Evolutionary conservation across 2,329 filamentous ascomycete species (phyloP).

Genomic region (Cytospora mali): DNA sequence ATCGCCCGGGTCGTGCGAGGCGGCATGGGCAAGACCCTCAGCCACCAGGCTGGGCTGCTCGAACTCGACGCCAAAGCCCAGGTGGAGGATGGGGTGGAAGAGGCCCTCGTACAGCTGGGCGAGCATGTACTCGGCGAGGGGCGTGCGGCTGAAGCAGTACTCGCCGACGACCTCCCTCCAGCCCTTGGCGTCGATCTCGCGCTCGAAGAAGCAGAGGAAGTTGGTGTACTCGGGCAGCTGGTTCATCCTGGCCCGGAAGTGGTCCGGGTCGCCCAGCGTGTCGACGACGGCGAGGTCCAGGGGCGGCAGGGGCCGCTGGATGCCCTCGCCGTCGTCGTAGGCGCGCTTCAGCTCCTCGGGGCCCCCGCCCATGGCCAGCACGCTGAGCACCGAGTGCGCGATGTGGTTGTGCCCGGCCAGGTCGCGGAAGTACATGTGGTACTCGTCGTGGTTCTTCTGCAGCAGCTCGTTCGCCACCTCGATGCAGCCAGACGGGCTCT

Average conservation of each 20-base stretch:
- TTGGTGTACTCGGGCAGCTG: constrained; percentile 66
- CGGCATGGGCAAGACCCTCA: constrained; percentile 74
- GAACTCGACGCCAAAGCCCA: constrained; percentile 84
- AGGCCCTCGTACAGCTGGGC: constrained; percentile 63
- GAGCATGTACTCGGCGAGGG: constrained; percentile 68
- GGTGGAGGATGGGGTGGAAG: constrained; percentile 79
- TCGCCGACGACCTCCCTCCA: constrained; percentile 65
- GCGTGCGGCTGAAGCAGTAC: constrained; percentile 69
- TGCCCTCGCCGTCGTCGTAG: constrained; percentile 66
- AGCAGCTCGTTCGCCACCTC: background rate
- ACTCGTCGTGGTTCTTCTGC: background rate
- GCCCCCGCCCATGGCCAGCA: constrained; percentile 74
- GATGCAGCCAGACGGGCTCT: background rate
- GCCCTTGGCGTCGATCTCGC: constrained; percentile 64
- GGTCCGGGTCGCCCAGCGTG: constrained; percentile 57
- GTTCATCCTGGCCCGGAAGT: constrained; percentile 63
- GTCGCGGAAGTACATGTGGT: background rate
- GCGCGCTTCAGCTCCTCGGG: constrained; percentile 60
- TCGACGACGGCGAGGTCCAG: constrained; percentile 53
- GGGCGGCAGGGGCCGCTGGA: constrained; percentile 61
- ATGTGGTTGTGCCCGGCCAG: constrained; percentile 49
- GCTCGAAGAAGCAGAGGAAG: constrained; percentile 75
- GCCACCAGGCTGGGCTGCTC: constrained; percentile 78
- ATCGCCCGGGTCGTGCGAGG: background rate
- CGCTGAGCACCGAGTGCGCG: constrained; percentile 71